Evolutionary conservation across 2,329 filamentous ascomycete genomes (phyloP).

Genomic region (Rhynchosporium graminicola): DNA sequence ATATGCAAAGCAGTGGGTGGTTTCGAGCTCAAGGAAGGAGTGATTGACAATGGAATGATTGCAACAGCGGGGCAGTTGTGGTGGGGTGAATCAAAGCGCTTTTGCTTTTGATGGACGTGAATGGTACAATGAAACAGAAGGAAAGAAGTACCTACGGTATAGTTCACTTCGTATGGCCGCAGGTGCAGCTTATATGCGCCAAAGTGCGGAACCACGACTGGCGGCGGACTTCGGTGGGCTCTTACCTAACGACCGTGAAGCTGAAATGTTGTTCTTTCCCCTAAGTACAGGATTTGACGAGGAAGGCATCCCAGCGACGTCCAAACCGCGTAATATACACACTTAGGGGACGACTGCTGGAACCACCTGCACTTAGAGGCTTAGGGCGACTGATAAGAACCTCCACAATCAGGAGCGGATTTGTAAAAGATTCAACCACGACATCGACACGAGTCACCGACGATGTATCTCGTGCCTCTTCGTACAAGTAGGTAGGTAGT

Average conservation of each 20-base stretch:
- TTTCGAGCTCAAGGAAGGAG: not conserved
- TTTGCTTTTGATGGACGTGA: not conserved
- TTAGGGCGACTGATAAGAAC: slow-evolving; percentile 27
- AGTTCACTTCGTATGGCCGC: not conserved
- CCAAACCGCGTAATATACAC: not conserved
- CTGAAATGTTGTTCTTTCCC: slow-evolving; percentile 21
- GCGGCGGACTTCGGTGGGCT: slow-evolving; percentile 13
- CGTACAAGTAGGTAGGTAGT: too few relatives aligned
- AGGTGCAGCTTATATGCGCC: slow-evolving; percentile 1
- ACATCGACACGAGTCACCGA: slow-evolving; percentile 7
- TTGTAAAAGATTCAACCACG: slow-evolving; percentile 27
- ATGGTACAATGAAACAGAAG: not conserved
- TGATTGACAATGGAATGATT: slow-evolving; percentile 1
- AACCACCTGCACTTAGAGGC: too few relatives aligned
- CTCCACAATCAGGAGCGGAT: slow-evolving; percentile 27
- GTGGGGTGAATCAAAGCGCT: slow-evolving; percentile 16
- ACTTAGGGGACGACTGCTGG: too few relatives aligned
- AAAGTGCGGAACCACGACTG: slow-evolving; percentile 1
- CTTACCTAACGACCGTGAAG: slow-evolving; percentile 23
- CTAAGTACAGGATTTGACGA: slow-evolving; percentile 31
- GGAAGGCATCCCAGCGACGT: slow-evolving; percentile 15
- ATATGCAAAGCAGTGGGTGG: not conserved
- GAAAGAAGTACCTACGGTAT: not conserved
- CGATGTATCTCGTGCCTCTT: slow-evolving; percentile 10
- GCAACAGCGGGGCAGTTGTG: slow-evolving; percentile 18